These are phyloP conservation scores for Boletus reticulatus DNA, from an alignment of 768 basidiomycete genomes.

Conservation along the genomic window DNA sequence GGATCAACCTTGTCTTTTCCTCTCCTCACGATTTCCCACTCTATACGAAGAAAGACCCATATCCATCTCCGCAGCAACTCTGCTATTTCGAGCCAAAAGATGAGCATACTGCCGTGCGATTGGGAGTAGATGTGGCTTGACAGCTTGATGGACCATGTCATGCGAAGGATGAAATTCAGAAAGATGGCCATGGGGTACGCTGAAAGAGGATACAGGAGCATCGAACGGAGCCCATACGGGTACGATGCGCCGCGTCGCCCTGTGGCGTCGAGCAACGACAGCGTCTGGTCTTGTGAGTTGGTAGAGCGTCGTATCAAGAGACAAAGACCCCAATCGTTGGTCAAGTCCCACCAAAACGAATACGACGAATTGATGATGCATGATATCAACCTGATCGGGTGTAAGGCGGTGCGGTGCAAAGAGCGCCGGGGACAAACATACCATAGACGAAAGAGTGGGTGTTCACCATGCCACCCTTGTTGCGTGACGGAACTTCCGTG, in stretches of 20 bases:
- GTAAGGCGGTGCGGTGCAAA: background rate
- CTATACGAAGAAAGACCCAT: slow-evolving; percentile 96
- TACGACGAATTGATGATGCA: slow-evolving; percentile 88
- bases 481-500: slow-evolving; percentile 43
- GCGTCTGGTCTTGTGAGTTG: slow-evolving; percentile 17
- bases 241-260: slow-evolving; percentile 30
- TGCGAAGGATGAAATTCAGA: slow-evolving; percentile 82
- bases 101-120: slow-evolving; percentile 74
- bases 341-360: slow-evolving; percentile 99
- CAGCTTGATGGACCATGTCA: slow-evolving; percentile 93
- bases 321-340: slow-evolving; percentile 95
- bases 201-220: slow-evolving; percentile 75
- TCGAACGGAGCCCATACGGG: slow-evolving; percentile 72
- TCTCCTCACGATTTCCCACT: slow-evolving; percentile 89
- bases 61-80: slow-evolving; percentile 92
- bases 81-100: slow-evolving; percentile 89
- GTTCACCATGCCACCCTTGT: slow-evolving; percentile 70
- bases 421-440: slow-evolving; percentile 34
- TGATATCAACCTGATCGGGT: slow-evolving; percentile 64
- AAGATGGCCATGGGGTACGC: slow-evolving; percentile 81
- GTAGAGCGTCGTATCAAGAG: slow-evolving; percentile 49
- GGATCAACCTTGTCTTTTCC: slow-evolving; percentile 18
- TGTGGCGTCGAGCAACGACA: slow-evolving; percentile 18
- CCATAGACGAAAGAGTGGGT: slow-evolving; percentile 84
- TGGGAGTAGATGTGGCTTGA: slow-evolving; percentile 80